Base-by-base conservation (phyloP, 495 filamentous ascomycete species). In the Penicillium turbatum region DNA sequence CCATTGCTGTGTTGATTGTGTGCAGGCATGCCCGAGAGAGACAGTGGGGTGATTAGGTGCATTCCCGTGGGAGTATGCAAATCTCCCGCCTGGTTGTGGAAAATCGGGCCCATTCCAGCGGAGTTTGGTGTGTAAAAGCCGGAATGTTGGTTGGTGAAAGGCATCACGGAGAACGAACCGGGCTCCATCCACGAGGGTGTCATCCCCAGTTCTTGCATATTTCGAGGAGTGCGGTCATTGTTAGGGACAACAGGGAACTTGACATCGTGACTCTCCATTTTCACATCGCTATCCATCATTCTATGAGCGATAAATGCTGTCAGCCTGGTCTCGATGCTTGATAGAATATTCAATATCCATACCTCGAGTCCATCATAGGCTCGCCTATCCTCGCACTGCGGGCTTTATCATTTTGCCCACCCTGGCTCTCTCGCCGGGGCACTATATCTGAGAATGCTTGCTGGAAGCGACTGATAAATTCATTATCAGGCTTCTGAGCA, bases 121-220 rank as follows among this genome's bases (percentile, higher is more conserved):
- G 90, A 89, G 1, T 89, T 95, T 2, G 92, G 92, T 0, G 89
- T 92, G 66, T 95, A 96, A 68, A 95, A 91, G 17, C 86, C 86
- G 21, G 86, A 82, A 35, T 84, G 81, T 48, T 96, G 90, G 60
- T 85, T 88, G 52, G 84, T 85, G 56, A 93, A 87, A 38, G 76
- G 75, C 48, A 83, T 72, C 72, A 96, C 96, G 5, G 83, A 80
- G 59, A 91, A 90, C 4, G 89, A 85, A 62, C 82, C 88, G 13
- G 91, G 84, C 56, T 97, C 92, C 63, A 97, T 78, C 30, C 92
- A 79, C 16, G 91, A 91, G 9, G 91, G 88, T 2, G 90, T 93
- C 64, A 93, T 93, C 42, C 88, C 79, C 79, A 92, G 88, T 52
- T 96, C 90, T 54, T 85, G 82, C 7, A 84, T 74, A 29, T 83